Evolutionary conservation across 345 rosid species (phyloP), one percentile per base, ranked within the genome.

Genomic region (Moricandia moricandioides): DNA sequence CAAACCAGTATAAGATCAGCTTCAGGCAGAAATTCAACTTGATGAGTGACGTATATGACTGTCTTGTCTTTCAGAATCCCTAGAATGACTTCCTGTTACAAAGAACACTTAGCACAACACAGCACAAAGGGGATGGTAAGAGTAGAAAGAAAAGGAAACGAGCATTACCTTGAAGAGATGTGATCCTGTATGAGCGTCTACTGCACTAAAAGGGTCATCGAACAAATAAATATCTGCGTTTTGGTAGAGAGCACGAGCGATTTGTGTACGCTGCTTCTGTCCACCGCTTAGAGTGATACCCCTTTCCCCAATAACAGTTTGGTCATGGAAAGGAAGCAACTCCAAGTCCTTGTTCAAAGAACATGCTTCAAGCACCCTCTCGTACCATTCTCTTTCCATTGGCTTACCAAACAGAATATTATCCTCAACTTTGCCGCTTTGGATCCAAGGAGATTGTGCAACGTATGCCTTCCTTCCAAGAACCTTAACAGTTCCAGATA

Each of bases 1-100:
- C 80, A 72, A 67, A 87, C 93, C 88, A 88, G 70, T 59, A 87
- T 84, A 14, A 87, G 74, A 83, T 88, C 93, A 56, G 91, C 93
- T 74, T 83, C 86, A 43, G 89, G 86, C 67, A 88, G 72, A 62
- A 85, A 88, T 70, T 88, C 89, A 17, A 88, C 78, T 67, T 86
- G 92, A 66, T 86, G 93, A 71, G 93, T 87, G 31, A 87, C 91
- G 69, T 84, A 88, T 14, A 87, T 64, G 35, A 87, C 89, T 35
- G 91, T 88, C 76, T 85, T 88, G 47, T 82, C 26, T 34, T 72
- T 80, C 76, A 85, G 73, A 54, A 79, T 82, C 8, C 87, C 88
- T 16, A 88, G 76, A 69, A 88, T 74, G 52, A 86, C 86, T 76
- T 88, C 88, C 93, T 88, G 81, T 60, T 63, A 17, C 18, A 69